Conservation (phyloP, 2,329 filamentous ascomycete genomes). For the Gliomastix tumulicola region DNA sequence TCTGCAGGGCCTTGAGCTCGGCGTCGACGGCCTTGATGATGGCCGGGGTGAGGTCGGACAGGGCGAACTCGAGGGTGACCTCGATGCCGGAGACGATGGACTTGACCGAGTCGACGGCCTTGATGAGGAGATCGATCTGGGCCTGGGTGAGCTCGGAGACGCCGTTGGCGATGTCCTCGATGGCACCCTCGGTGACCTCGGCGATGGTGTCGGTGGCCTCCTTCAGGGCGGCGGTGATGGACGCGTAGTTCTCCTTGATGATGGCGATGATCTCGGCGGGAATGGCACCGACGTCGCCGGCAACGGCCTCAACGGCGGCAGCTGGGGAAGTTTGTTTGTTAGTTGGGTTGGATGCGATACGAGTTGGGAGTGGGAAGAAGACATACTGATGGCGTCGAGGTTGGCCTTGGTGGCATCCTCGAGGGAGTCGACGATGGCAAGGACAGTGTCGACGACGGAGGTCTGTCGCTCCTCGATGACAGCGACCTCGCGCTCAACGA, state of each 20-base stretch:
- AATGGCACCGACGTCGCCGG: background rate
- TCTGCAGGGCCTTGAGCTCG: conserved; percentile 92
- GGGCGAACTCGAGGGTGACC: conserved; percentile 69
- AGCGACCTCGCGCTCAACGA: too few species aligned
- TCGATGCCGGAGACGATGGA: conserved; percentile 91
- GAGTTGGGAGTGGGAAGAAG: too few species aligned
- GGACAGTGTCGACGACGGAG: too few species aligned
- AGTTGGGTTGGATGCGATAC: too few species aligned
- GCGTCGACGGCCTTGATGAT: conserved; percentile 91
- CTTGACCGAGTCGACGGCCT: too few species aligned
- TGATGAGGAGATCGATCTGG: too few species aligned
- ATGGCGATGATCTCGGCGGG: too few species aligned
- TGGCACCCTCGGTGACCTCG: conserved; percentile 89
- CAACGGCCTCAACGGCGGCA: background rate
- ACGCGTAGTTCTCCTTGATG: conserved; percentile 82
- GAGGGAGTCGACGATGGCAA: too few species aligned
- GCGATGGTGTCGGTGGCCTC: conserved; percentile 79
- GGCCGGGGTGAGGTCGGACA: conserved; percentile 79
- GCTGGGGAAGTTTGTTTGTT: too few species aligned
- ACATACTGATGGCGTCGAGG: too few species aligned
- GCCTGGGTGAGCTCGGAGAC: conserved; percentile 99
- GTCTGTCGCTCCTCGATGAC: too few species aligned
- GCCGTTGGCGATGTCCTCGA: conserved; percentile 92
- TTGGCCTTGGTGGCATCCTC: too few species aligned
- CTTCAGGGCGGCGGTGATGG: conserved; percentile 77